Evolutionary conservation across 129 eudicot genomes (phyloP).

Genomic region (Saposhnikovia divaricata): DNA sequence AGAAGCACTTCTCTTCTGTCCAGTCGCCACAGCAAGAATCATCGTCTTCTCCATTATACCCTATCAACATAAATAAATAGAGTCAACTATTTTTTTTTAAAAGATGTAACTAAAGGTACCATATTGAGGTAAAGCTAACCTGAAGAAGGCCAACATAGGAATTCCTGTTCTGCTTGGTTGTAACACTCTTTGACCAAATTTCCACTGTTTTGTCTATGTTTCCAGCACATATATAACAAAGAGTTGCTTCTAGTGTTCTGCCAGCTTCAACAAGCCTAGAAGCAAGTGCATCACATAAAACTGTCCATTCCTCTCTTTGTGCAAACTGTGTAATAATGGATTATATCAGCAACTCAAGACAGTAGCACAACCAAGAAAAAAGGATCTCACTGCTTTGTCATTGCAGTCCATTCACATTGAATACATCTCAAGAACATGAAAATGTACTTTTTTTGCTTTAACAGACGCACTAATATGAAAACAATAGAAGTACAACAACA

Average conservation of each 20-base stretch:
- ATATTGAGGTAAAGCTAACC: constrained; percentile 32
- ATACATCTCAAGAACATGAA: background rate
- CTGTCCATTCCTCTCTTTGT: constrained; percentile 83
- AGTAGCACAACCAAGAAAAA: constrained; percentile 1
- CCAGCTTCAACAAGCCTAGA: constrained; percentile 69
- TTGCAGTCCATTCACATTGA: background rate
- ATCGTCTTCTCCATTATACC: constrained; percentile 97
- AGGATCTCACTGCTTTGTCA: background rate
- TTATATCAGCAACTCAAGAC: background rate
- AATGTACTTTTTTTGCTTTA: background rate
- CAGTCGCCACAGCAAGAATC: constrained; percentile 85
- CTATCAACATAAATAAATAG: constrained; percentile 23
- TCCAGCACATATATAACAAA: constrained; percentile 91
- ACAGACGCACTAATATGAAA: background rate
- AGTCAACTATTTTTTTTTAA: background rate
- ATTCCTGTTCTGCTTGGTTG: constrained; percentile 55
- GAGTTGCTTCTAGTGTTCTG: constrained; percentile 76
- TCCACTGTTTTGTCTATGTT: constrained; percentile 87
- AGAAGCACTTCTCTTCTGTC: constrained; percentile 84
- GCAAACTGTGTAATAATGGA: constrained; percentile 52
- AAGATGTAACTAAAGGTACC: constrained; percentile 3
- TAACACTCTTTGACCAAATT: constrained; percentile 74
- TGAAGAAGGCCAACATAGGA: constrained; percentile 77
- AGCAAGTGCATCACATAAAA: constrained; percentile 77
- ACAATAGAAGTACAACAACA: background rate